Evolutionary conservation across 371 early-diverging fungal species (phyloP), one percentile per base, ranked within the genome.

Genomic region (Batkoa obscura): DNA sequence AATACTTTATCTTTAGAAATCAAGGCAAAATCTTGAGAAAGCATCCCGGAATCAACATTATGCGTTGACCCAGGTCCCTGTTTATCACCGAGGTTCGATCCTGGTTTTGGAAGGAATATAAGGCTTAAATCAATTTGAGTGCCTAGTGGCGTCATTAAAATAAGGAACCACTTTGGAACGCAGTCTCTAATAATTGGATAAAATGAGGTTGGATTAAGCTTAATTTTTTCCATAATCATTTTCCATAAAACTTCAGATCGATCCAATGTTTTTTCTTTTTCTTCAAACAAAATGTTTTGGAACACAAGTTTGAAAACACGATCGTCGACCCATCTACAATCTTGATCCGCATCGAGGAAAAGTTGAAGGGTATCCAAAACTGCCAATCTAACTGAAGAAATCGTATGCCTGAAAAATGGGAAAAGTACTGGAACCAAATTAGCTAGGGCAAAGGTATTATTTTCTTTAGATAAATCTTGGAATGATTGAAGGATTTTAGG

Each of bases 331-430:
- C 93, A 94, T 35, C 72, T 75, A 12, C 70, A 63, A 6, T 72
- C 68, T 0, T 72, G 71, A 2, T 71, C 71, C 59, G 87, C 72
- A 42, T 81, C 81, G 10, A 89, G 68, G 54, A 94, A 80, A 0
- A 89, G 83, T 50, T 71, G 45, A 2, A 94, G 64, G 0, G 91
- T 88, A 33, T 79, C 41, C 95, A 23, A 62, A 0, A 90, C 90
- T 0, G 95, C 89, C 1, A 72, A 59, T 0, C 95, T 84, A 2
- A 97, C 97, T 33, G 83, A 74, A 0, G 81, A 73, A 47, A 93
- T 83, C 0, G 90, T 84, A 59, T 97, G 95, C 38, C 97, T 79
- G 67, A 97, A 88, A 65, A 94, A 94, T 6, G 90, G 90, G 58
- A 80, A 86, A 37, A 96, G 72, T 8, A 86, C 75, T 23, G 94